phyloP scores from a whole-genome alignment of 345 rosid genomes.

The Moringa oleifera region DNA sequence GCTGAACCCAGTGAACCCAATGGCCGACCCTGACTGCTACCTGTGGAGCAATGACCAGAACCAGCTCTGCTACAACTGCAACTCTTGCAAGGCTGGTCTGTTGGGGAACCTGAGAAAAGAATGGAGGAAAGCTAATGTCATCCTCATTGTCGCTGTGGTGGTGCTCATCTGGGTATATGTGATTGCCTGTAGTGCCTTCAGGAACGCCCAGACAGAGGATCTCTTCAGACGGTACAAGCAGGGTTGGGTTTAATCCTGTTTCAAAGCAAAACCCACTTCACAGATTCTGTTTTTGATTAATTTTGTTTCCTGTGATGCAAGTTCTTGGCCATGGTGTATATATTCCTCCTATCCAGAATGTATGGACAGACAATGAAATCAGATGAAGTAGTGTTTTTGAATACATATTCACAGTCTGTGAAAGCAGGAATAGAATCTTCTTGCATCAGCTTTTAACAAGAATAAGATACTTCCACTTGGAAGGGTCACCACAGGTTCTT shows the following conservation, averaged over 20 bases:
- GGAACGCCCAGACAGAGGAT: slow-evolving; percentile 79
- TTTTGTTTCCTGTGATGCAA: background rate
- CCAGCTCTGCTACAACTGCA: slow-evolving; percentile 81
- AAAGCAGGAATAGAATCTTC: slow-evolving; percentile 18
- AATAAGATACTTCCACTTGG: slow-evolving; percentile 13
- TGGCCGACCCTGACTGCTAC: slow-evolving; percentile 73
- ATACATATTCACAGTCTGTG: background rate
- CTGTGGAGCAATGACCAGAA: slow-evolving; percentile 79
- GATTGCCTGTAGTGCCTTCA: slow-evolving; percentile 81
- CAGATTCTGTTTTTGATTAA: background rate
- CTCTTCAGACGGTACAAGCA: slow-evolving; percentile 65
- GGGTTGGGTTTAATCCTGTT: slow-evolving; percentile 42
- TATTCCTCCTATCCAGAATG: slow-evolving; percentile 13
- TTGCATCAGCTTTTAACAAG: slow-evolving; percentile 18
- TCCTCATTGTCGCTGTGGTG: slow-evolving; percentile 68
- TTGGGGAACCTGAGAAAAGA: slow-evolving; percentile 74
- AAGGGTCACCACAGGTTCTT: slow-evolving; percentile 1
- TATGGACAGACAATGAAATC: slow-evolving; percentile 2
- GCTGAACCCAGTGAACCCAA: slow-evolving; percentile 68
- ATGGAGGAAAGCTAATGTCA: slow-evolving; percentile 79
- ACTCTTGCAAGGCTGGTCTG: slow-evolving; percentile 84
- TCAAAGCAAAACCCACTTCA: slow-evolving; percentile 8
- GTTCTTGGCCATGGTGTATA: slow-evolving; percentile 5
- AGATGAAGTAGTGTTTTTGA: background rate
- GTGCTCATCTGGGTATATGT: slow-evolving; percentile 76